A percentile compares a stretch with the other conserved stretches of the same genome.
Conservation (phyloP, 2,329 filamentous ascomycete species). For the Raffaelea ambrosiae region DNA sequence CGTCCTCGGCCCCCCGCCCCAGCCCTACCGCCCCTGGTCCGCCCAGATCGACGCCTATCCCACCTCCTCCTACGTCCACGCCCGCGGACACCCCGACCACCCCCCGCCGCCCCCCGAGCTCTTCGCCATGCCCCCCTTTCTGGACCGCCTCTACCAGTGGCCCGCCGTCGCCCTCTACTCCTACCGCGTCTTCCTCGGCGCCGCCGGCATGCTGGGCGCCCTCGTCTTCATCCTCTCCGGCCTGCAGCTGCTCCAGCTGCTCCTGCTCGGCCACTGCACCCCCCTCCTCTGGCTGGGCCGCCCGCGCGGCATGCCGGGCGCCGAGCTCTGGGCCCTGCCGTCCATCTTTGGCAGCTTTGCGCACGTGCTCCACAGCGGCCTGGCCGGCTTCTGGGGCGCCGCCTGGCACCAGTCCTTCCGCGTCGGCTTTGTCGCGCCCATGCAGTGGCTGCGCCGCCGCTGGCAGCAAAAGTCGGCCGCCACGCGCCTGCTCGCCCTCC, state of each 20-base stretch:
- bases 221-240: constrained; percentile 54
- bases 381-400: constrained; percentile 73
- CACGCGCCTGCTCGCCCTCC: not conserved
- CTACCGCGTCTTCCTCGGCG: constrained; percentile 48
- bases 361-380: constrained; percentile 56
- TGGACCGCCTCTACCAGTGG: constrained; percentile 1
- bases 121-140: constrained; percentile 32
- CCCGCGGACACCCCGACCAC: constrained; percentile 19
- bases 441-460: constrained; percentile 33
- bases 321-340: constrained; percentile 44
- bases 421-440: constrained; percentile 57
- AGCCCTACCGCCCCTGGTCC: constrained; percentile 17
- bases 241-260: constrained; percentile 11
- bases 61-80: constrained; percentile 31
- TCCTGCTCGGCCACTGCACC: not conserved
- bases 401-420: constrained; percentile 94
- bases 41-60: constrained; percentile 4
- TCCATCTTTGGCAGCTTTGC: constrained; percentile 46
- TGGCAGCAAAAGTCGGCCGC: too few relatives aligned
- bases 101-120: constrained; percentile 18
- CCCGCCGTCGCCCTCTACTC: constrained; percentile 31
- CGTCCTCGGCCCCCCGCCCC: constrained; percentile 34
- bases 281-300: constrained; percentile 29
- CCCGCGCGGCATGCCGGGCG: constrained; percentile 41
- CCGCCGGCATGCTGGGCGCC: constrained; percentile 48